These are phyloP conservation scores for Rubus idaeus DNA, from an alignment of 306 rosid species.

Conservation along the genomic window DNA sequence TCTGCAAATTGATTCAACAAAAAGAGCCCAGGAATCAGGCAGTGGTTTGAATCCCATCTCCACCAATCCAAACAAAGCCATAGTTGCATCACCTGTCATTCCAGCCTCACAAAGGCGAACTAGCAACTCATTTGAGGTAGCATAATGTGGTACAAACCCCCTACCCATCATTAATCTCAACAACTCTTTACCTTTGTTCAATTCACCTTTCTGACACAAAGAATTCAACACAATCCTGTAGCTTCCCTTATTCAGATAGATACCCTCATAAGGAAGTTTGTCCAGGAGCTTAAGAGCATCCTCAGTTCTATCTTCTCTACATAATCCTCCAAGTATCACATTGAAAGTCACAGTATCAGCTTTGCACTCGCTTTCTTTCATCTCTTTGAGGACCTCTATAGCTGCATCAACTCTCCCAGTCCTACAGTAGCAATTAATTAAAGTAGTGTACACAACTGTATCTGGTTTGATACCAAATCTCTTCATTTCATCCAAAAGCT, in stretches of 20 bases:
- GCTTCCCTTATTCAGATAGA: slow-evolving; percentile 74
- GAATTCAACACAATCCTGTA: slow-evolving; percentile 79
- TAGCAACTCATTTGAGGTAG: slow-evolving; percentile 74
- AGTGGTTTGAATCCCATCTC: slow-evolving; percentile 74
- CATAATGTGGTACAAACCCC: slow-evolving; percentile 78
- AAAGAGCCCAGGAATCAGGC: slow-evolving; percentile 61
- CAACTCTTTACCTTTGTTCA: slow-evolving; percentile 53
- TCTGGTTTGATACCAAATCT: slow-evolving; percentile 61
- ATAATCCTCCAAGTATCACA: slow-evolving; percentile 74
- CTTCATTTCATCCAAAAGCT: slow-evolving; percentile 58
- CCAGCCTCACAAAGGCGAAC: slow-evolving; percentile 64
- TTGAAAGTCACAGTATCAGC: slow-evolving; percentile 73
- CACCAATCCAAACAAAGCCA: slow-evolving; percentile 52
- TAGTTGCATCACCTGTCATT: slow-evolving; percentile 63
- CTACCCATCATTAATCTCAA: slow-evolving; percentile 66
- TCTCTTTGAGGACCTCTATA: slow-evolving; percentile 58
- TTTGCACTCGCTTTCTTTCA: slow-evolving; percentile 56
- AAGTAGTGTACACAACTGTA: slow-evolving; percentile 59
- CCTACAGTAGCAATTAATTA: slow-evolving; percentile 66
- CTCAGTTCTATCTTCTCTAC: slow-evolving; percentile 58
- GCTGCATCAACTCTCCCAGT: slow-evolving; percentile 58
- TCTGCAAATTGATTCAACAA: slow-evolving; percentile 63
- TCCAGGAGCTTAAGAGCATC: slow-evolving; percentile 75
- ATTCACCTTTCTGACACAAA: slow-evolving; percentile 55
- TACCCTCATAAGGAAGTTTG: slow-evolving; percentile 71